A percentile compares a stretch with the other conserved stretches of the same genome.
phyloP scores from a whole-genome alignment of 805 yeast genomes.

The Candida nitratophila region DNA sequence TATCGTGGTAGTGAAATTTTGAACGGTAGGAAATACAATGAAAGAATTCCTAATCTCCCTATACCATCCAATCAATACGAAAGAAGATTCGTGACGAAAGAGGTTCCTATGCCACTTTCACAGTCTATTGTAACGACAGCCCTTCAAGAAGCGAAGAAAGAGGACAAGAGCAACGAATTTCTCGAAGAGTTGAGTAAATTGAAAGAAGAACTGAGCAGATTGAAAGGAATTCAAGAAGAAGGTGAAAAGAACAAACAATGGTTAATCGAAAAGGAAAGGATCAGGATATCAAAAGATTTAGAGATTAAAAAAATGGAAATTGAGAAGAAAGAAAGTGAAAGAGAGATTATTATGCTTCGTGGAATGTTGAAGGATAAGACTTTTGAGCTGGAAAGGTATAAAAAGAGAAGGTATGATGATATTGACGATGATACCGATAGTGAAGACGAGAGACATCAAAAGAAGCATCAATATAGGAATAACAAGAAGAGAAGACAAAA shows the following conservation, averaged over 20 bases:
- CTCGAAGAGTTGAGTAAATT: not conserved
- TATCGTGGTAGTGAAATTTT: too few relatives aligned
- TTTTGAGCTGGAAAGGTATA: not conserved
- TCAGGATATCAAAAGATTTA: not conserved
- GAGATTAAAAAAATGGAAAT: not conserved
- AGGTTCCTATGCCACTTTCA: too few relatives aligned
- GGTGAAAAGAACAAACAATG: not conserved
- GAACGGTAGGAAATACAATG: not conserved
- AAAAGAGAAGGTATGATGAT: not conserved
- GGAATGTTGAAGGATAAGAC: not conserved
- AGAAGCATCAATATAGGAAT: not conserved
- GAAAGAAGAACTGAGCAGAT: not conserved
- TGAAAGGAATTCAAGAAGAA: not conserved
- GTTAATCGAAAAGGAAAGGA: not conserved
- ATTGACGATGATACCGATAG: not conserved
- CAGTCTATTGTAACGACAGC: too few relatives aligned
- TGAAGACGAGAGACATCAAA: not conserved
- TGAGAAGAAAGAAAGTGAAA: not conserved
- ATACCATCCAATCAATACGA: too few relatives aligned
- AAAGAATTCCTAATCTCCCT: too few relatives aligned
- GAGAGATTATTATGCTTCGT: not conserved
- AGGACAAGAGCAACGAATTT: not conserved
- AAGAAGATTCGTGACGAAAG: too few relatives aligned
- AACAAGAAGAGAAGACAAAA: too few relatives aligned
- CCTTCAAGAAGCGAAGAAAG: not conserved